Evolutionary conservation across 768 basidiomycete species (phyloP).

Genomic region (Phaeotremella fagi): DNA sequence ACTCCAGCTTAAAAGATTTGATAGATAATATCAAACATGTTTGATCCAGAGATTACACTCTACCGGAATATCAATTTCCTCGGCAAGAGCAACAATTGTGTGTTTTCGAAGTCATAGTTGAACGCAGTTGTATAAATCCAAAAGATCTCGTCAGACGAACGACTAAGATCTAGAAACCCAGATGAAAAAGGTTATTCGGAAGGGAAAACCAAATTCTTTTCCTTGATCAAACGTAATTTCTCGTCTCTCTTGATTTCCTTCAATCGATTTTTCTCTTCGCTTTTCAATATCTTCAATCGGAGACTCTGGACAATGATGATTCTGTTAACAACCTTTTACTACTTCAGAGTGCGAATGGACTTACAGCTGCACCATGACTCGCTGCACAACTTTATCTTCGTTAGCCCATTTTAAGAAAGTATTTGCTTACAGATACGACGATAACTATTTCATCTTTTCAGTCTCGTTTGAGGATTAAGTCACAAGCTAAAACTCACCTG

Average conservation of each 20-base stretch:
- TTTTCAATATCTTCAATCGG: neutral
- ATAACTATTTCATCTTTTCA: conserved; percentile 3
- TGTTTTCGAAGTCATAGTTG: too few species aligned
- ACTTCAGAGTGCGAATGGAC: neutral
- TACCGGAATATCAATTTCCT: too few species aligned
- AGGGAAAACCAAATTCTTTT: conserved; percentile 13
- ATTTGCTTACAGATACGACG: conserved; percentile 6
- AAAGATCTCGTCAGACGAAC: too few species aligned
- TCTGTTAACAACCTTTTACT: neutral
- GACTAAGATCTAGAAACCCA: too few species aligned
- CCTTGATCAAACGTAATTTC: conserved; percentile 2
- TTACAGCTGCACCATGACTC: conserved; percentile 17
- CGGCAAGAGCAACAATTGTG: too few species aligned
- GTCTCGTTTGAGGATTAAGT: neutral
- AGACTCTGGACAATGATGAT: conserved; percentile 1
- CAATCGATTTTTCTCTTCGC: neutral
- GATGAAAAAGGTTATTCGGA: too few species aligned
- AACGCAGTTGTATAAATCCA: too few species aligned
- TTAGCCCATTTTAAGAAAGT: neutral
- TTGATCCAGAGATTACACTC: too few species aligned
- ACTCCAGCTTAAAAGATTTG: too few species aligned
- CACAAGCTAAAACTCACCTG: conserved; percentile 13
- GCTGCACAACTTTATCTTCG: neutral
- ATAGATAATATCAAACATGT: too few species aligned
- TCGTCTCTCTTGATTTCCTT: conserved; percentile 4